Conservation (phyloP, 352 stramenopile genomes). For the Pythium phragmitis region DNA sequence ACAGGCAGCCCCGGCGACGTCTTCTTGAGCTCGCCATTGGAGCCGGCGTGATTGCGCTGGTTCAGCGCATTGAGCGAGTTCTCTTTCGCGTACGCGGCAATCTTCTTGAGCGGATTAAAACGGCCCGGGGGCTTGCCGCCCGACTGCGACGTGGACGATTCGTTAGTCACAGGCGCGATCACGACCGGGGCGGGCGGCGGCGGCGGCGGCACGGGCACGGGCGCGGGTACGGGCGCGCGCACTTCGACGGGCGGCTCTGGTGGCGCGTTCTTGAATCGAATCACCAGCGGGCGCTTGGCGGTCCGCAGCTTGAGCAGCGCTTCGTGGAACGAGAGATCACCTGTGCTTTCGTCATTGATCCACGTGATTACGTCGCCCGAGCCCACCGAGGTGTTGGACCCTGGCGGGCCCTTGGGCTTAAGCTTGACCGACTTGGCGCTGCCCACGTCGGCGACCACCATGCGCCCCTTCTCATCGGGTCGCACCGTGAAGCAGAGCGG, state of each 20-base stretch:
- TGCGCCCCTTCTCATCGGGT: conserved; percentile 56
- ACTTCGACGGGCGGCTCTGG: conserved; percentile 39
- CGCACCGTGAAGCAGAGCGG: conserved; percentile 81
- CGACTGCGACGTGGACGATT: conserved; percentile 1
- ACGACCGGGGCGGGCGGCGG: conserved; percentile 3
- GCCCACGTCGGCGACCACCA: conserved; percentile 80
- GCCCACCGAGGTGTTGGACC: conserved; percentile 47
- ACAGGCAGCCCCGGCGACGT: conserved; percentile 10
- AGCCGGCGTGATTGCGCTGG: conserved; percentile 18
- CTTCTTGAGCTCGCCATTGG: conserved; percentile 19
- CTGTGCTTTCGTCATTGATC: conserved; percentile 83
- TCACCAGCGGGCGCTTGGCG: conserved; percentile 76
- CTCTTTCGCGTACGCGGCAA: conserved; percentile 34
- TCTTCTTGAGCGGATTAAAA: conserved; percentile 36
- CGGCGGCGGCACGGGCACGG: conserved; percentile 7
- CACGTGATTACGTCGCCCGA: conserved; percentile 68
- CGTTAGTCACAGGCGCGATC: background rate
- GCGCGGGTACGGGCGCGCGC: conserved; percentile 15
- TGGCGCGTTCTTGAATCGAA: conserved; percentile 79
- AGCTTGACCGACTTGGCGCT: conserved; percentile 86
- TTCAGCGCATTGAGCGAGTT: conserved; percentile 33
- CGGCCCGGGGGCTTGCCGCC: conserved; percentile 15
- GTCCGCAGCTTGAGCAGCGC: conserved; percentile 81
- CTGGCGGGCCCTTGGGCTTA: conserved; percentile 57
- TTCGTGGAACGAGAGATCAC: conserved; percentile 78